Percentiles rank a stretch among this genome's conserved stretches.
Evolutionary conservation across 2,329 filamentous ascomycete genomes (phyloP).

Genomic region (Teratosphaeria pseudoeucalypti): DNA sequence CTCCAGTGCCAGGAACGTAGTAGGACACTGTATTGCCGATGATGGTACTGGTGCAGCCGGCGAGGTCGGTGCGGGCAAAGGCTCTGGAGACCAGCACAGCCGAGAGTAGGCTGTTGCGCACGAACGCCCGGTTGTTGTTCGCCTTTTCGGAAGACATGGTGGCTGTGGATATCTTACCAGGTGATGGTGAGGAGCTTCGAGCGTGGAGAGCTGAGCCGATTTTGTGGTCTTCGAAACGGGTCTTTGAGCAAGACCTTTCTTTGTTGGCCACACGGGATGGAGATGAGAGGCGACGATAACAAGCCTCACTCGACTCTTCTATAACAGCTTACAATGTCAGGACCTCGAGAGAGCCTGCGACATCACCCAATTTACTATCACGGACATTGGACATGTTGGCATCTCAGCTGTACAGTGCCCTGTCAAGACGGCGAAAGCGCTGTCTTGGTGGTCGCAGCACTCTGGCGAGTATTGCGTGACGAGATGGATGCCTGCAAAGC

Average conservation of each 20-base stretch:
- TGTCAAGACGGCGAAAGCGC: background rate
- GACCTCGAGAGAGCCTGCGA: too few relatives aligned
- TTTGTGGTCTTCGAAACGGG: background rate
- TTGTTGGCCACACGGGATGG: background rate
- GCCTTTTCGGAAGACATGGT: conserved; percentile 14
- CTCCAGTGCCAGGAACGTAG: conserved; percentile 53
- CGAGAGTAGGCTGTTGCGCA: conserved; percentile 9
- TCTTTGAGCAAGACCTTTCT: background rate
- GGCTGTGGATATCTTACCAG: background rate
- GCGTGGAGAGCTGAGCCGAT: background rate
- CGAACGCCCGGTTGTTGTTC: background rate
- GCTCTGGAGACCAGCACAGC: conserved; percentile 20
- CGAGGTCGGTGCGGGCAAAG: conserved; percentile 29
- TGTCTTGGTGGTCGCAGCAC: background rate
- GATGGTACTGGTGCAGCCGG: conserved; percentile 35
- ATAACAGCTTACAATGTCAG: background rate
- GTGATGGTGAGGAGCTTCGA: background rate
- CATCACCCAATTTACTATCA: too few relatives aligned
- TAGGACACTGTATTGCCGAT: conserved; percentile 42
- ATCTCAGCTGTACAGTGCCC: too few relatives aligned
- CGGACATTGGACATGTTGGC: too few relatives aligned
- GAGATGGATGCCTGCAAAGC: background rate
- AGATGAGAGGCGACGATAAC: background rate
- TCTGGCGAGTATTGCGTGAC: background rate
- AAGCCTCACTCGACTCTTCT: background rate